Evolutionary conservation across 495 filamentous ascomycete genomes (phyloP).

Genomic region (Amorphotheca resinae): DNA sequence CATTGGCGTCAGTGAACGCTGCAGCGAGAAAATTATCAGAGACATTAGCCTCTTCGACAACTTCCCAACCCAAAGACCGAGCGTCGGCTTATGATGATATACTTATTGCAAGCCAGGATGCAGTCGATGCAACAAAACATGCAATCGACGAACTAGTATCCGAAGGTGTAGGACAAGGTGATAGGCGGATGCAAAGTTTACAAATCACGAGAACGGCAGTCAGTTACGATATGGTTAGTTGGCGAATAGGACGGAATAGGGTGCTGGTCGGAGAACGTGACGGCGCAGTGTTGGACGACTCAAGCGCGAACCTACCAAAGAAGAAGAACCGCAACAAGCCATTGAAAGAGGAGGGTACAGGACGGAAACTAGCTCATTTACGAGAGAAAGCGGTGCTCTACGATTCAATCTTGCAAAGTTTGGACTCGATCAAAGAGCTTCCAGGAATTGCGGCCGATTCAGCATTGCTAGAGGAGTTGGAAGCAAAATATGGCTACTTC

Average conservation of each 20-base stretch:
- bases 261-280: slow-evolving; percentile 72
- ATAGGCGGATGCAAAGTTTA: slow-evolving; percentile 80
- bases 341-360: slow-evolving; percentile 43
- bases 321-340: slow-evolving; percentile 26
- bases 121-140: slow-evolving; percentile 81
- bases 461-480: slow-evolving; percentile 58
- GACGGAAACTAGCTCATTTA: slow-evolving; percentile 58
- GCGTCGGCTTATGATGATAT: slow-evolving; percentile 83
- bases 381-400: slow-evolving; percentile 89
- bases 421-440: slow-evolving; percentile 81
- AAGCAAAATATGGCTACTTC: slow-evolving; percentile 73
- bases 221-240: slow-evolving; percentile 84
- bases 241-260: slow-evolving; percentile 88
- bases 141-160: slow-evolving; percentile 79
- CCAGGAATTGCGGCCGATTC: slow-evolving; percentile 85
- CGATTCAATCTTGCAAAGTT: slow-evolving; percentile 74
- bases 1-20: slow-evolving; percentile 43
- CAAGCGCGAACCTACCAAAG: slow-evolving; percentile 18
- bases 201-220: slow-evolving; percentile 88
- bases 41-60: slow-evolving; percentile 46
- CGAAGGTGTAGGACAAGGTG: slow-evolving; percentile 75
- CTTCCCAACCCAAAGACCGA: slow-evolving; percentile 43
- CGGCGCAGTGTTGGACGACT: slow-evolving; percentile 47
- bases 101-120: slow-evolving; percentile 84
- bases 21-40: slow-evolving; percentile 43